Conservation (phyloP, 768 basidiomycete species). For the Boletus rubroflammeus region DNA sequence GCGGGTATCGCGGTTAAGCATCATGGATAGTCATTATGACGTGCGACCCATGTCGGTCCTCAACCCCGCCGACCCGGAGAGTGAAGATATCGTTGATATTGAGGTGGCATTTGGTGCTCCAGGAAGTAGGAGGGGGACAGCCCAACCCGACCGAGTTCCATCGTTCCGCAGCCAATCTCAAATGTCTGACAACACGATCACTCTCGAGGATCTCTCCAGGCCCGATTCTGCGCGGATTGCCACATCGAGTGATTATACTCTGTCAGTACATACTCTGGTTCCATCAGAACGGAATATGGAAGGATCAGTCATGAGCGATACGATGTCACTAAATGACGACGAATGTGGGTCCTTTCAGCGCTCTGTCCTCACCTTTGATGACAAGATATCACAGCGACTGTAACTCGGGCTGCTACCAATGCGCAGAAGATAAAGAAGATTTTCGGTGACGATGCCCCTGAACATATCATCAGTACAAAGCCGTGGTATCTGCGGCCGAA, state of each 20-base stretch:
- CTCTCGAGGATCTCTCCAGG: conserved; percentile 26
- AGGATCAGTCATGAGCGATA: conserved; percentile 17
- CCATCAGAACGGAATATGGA: conserved; percentile 22
- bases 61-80: conserved; percentile 39
- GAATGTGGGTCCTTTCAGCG: conserved; percentile 18
- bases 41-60: conserved; percentile 39
- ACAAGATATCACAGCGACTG: conserved; percentile 18
- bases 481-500: conserved; percentile 88
- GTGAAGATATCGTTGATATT: conserved; percentile 57
- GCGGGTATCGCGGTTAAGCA: conserved; percentile 69
- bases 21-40: conserved; percentile 49
- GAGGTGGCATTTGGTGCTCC: conserved; percentile 47
- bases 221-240: conserved; percentile 17
- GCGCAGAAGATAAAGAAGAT: conserved; percentile 62
- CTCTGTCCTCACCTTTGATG: not conserved
- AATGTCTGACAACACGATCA: conserved; percentile 34
- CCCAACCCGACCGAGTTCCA: conserved; percentile 23
- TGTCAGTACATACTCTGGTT: conserved; percentile 26
- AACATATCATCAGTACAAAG: conserved; percentile 42
- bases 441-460: conserved; percentile 58
- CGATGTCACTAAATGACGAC: conserved; percentile 20
- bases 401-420: conserved; percentile 27
- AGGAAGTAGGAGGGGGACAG: conserved; percentile 30
- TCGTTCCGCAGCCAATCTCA: conserved; percentile 33
- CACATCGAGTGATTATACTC: conserved; percentile 23